phyloP scores from a whole-genome alignment of 2,329 filamentous ascomycete genomes.

The Pseudogymnoascus destructans region DNA sequence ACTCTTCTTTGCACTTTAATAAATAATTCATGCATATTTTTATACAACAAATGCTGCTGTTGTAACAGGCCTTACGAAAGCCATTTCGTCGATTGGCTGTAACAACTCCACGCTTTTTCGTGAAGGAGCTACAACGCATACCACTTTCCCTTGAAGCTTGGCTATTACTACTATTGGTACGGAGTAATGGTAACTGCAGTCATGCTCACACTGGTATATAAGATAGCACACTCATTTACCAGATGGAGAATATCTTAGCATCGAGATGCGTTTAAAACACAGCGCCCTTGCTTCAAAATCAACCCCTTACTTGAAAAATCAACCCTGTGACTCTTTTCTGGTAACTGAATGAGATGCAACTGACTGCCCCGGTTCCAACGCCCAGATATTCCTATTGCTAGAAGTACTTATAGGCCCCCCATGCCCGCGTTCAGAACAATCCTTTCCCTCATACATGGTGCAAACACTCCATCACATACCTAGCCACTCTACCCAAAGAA shows the following conservation, averaged over 20 bases:
- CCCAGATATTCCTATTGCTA: neutral
- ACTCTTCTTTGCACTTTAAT: neutral
- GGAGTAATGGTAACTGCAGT: neutral
- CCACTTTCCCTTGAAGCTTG: neutral
- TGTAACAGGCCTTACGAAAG: neutral
- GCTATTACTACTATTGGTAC: neutral
- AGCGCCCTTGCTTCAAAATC: neutral
- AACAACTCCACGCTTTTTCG: neutral
- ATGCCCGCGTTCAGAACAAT: neutral
- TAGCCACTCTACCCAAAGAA: neutral
- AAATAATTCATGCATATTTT: neutral
- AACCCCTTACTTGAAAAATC: neutral
- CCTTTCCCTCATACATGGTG: neutral
- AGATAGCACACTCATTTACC: neutral
- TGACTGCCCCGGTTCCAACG: neutral
- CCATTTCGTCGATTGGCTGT: neutral
- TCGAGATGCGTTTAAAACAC: neutral
- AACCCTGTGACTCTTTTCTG: neutral
- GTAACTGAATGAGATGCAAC: neutral
- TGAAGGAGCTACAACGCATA: neutral
- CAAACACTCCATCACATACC: neutral
- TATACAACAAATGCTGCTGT: neutral
- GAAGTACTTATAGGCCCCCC: neutral
- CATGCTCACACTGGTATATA: neutral
- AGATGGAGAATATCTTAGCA: neutral